Evolutionary conservation across 352 stramenopile species (phyloP), one percentile per base, ranked within the genome.

Genomic region (Pythium grandisporangium): DNA sequence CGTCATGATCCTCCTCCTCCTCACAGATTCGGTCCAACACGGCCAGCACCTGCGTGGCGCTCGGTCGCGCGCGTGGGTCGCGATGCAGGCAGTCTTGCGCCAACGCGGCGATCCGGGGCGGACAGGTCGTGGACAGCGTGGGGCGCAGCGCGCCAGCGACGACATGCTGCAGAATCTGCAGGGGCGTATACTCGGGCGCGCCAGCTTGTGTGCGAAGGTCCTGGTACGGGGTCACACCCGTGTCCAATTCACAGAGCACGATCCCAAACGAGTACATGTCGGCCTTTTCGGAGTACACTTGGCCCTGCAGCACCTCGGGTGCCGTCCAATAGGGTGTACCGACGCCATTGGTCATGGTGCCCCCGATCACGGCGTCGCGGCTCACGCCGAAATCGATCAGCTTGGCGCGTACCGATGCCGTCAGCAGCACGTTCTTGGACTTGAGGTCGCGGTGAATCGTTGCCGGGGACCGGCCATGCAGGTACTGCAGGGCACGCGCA

Each of bases 191-290:
- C 2, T 53, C 17, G 8, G 55, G 36, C 16, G 17, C 36, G 22
- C 42, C 42, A 21, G 41, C 21, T 21, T n/a, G 22, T 24, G 42
- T 50, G 14, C 22, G 20, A 21, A n/a, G 21, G 22, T 62, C 46
- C 8, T 45, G 17, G 29, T 61, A 75, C 17, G 71, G 69, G n/a
- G 37, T n/a, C 10, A 41, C 27, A 26, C 62, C 53, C 19, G 70
- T 75, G 47, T 83, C 72, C 5, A 85, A 26, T 43, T 85, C 72
- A 6, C 55, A 55, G 4, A 85, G 47, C 14, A 83, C 42, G 7
- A 90, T 58, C 7, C 78, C 80, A 24, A 88, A 71, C 12, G 70
- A 79, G 52, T 84, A 93, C 4, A 93, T 67, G 46, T 90, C 78
- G 12, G 69, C 51, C 14, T 70, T 77, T n/a, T 66, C 44, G 2